A percentile compares a stretch with the other conserved stretches of the same genome.
Conservation (phyloP, 1,284 basidiomycete genomes). For the Ustilago nuda region DNA sequence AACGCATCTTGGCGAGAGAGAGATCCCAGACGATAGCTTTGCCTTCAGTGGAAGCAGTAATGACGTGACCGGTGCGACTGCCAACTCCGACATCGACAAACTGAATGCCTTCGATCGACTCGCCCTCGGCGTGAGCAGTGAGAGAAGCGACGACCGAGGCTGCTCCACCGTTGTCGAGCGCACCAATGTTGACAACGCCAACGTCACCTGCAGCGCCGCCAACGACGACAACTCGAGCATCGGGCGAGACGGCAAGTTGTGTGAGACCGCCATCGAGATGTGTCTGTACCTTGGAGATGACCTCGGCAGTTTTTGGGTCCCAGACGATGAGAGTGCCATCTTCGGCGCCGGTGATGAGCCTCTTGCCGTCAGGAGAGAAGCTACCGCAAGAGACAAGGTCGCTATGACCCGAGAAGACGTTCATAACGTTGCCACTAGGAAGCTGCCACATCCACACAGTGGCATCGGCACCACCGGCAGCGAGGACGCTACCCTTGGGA, state of each 20-base stretch:
- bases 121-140: constrained; percentile 85
- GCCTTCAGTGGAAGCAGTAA: constrained; percentile 92
- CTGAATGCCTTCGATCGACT: constrained; percentile 87
- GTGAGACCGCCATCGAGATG: constrained; percentile 81
- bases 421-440: constrained; percentile 91
- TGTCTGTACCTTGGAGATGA: constrained; percentile 81
- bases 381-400: constrained; percentile 86
- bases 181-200: constrained; percentile 84
- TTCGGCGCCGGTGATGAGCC: constrained; percentile 86
- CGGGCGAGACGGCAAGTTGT: constrained; percentile 82
- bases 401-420: constrained; percentile 92
- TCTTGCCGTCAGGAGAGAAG: constrained; percentile 84
- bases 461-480: constrained; percentile 91
- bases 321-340: constrained; percentile 88
- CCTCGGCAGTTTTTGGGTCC: constrained; percentile 84
- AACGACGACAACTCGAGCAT: constrained; percentile 78
- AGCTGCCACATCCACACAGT: constrained; percentile 99
- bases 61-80: constrained; percentile 75
- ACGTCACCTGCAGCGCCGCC: constrained; percentile 86
- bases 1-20: constrained; percentile 72
- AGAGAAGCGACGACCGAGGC: constrained; percentile 84
- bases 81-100: constrained; percentile 83
- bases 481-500: constrained; percentile 87
- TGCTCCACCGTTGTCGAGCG: constrained; percentile 69
- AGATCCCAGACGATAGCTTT: constrained; percentile 95